phyloP scores from a whole-genome alignment of 106 monocot species.

The Acorus calamus region DNA sequence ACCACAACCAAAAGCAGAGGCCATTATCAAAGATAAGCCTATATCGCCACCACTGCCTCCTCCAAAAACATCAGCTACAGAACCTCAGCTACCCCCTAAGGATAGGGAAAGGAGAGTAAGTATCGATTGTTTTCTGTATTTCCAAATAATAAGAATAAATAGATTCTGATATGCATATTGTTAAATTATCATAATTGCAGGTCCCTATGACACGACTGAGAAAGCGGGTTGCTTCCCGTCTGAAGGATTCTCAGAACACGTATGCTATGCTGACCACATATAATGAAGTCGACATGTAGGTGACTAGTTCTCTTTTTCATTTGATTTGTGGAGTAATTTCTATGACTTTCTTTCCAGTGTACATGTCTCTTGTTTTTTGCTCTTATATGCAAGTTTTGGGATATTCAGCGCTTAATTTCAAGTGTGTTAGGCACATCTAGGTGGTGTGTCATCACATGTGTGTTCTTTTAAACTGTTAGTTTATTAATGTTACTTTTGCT shows the following conservation, averaged over 20 bases:
- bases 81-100: slow-evolving; percentile 94
- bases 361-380: no score
- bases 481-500: no score
- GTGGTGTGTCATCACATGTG: no score
- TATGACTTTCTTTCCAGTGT: no score
- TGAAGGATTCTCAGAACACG: slow-evolving; percentile 99
- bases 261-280: slow-evolving; percentile 94
- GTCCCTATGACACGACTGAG: slow-evolving; percentile 93
- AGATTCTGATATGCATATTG: no score
- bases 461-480: no score
- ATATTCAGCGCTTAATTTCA: no score
- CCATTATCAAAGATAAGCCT: slow-evolving; percentile 28
- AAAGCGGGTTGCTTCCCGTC: slow-evolving; percentile 72
- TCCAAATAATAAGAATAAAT: no score
- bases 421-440: no score
- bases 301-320: slow-evolving; percentile 1
- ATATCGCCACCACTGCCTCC: slow-evolving; percentile 36
- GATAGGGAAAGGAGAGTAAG: slow-evolving; percentile 89
- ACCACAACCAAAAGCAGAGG: slow-evolving; percentile 32
- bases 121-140: neutral
- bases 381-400: no score
- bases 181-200: slow-evolving; percentile 20
- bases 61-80: slow-evolving; percentile 57
- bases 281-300: slow-evolving; percentile 99
- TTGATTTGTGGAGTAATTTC: neutral